Evolutionary conservation across 2,329 filamentous ascomycete genomes (phyloP), one percentile per base, ranked within the genome.

Genomic region (Sodiomyces alkalinus): DNA sequence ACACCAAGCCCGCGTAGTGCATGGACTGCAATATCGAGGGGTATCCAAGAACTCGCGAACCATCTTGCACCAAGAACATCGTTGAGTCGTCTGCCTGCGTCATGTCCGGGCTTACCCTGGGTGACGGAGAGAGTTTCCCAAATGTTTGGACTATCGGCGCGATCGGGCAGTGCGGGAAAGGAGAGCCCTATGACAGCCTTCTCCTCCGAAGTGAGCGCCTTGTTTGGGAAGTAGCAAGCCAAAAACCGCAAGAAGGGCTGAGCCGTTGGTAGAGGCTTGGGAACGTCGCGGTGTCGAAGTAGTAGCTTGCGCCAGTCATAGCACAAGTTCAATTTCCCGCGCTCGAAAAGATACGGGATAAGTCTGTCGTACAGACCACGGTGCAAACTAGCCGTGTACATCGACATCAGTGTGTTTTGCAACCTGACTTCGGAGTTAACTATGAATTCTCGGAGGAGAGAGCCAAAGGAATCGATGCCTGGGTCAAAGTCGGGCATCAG

Each of bases 61-160:
- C 83, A 73, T 37, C 75, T 69, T n/a, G 85, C 79, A 12, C 80
- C 77, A 17, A 92, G 64, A 1, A 59, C 53, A 47, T 90, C 81
- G 42, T 69, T 76, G 36, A 73, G 67, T 7, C 53, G 50, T 34
- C 64, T 70, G 19, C 53, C 52, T 10, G 37, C 37, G 16, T 56
- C 50, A 14, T 52, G 51, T 34, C 53, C 53, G 2, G 49, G 54
- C 21, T 44, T 40, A n/a, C 54, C 53, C 17, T 56, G 49, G 3
- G 51, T 44, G n/a, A 44, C 47, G 31, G 57, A 52, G 34, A 54
- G 34, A 15, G 47, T 43, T 34, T 55, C 49, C 29, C 51, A 42
- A 22, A 46, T n/a, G n/a, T n/a, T n/a, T n/a, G n/a, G n/a, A 45
- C 7, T 48, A 27, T 6, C 43, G 30, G 7, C 40, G 30, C 10